phyloP scores from a whole-genome alignment of 345 rosid species.

The Aquilaria sinensis region DNA sequence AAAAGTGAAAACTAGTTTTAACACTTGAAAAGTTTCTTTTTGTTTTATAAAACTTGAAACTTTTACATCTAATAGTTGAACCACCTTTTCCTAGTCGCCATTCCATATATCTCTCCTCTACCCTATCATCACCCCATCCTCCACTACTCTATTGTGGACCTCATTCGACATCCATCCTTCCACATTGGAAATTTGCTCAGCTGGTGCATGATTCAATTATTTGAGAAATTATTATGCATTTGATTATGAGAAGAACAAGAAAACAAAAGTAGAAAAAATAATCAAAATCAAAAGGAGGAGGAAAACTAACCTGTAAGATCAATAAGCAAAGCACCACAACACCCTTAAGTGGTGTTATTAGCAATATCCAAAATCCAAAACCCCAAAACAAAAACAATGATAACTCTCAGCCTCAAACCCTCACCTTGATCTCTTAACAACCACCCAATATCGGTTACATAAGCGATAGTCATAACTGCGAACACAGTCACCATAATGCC shows the following conservation, averaged over 20 bases:
- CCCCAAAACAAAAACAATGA: slow-evolving; percentile 68
- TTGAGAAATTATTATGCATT: not conserved
- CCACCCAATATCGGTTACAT: slow-evolving; percentile 93
- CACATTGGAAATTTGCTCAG: too few relatives aligned
- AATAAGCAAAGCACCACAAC: slow-evolving; percentile 91
- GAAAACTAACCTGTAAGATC: slow-evolving; percentile 75
- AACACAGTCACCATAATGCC: slow-evolving; percentile 52
- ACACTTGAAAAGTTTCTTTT: too few relatives aligned
- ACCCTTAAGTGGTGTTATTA: slow-evolving; percentile 92
- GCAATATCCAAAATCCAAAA: slow-evolving; percentile 95
- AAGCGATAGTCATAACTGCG: slow-evolving; percentile 64
- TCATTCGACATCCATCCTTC: too few relatives aligned
- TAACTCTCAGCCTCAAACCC: slow-evolving; percentile 53
- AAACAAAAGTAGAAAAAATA: not conserved
- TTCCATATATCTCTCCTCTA: too few relatives aligned
- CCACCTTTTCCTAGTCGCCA: too few relatives aligned
- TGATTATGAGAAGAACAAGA: not conserved
- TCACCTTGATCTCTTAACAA: slow-evolving; percentile 57
- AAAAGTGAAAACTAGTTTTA: too few relatives aligned
- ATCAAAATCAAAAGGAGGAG: not conserved
- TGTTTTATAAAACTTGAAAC: too few relatives aligned
- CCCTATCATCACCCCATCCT: too few relatives aligned
- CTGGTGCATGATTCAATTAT: too few relatives aligned
- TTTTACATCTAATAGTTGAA: too few relatives aligned
- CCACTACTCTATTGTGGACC: too few relatives aligned